Percentiles rank a stretch among this genome's conserved stretches.
Conservation (phyloP, 176 grass and related monocot genomes). For the Avena eriantha region DNA sequence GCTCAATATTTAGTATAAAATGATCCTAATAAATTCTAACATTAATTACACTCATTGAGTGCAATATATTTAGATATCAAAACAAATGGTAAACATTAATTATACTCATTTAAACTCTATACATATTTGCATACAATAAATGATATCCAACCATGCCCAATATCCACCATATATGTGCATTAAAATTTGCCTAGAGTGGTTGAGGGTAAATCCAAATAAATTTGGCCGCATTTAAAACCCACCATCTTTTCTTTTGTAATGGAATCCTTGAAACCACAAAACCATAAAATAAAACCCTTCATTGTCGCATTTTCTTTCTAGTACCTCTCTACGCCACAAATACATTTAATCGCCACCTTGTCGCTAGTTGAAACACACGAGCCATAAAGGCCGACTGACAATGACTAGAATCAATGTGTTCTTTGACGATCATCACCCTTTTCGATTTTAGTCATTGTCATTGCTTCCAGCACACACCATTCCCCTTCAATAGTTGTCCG, state of each 20-base stretch:
- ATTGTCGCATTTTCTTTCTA: too few species aligned
- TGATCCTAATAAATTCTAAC: background rate
- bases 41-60: background rate
- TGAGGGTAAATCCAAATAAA: background rate
- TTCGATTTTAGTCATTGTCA: background rate
- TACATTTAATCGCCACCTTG: background rate
- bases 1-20: background rate
- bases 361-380: too few species aligned
- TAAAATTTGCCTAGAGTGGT: background rate
- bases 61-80: background rate
- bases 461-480: background rate
- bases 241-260: background rate
- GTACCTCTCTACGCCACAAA: too few species aligned
- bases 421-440: background rate
- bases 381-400: background rate
- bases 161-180: background rate
- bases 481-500: background rate
- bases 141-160: background rate
- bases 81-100: background rate
- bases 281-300: background rate
- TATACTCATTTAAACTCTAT: background rate
- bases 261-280: background rate
- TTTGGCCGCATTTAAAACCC: background rate
- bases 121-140: background rate
- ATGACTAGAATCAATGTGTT: background rate